Evolutionary conservation across 768 basidiomycete genomes (phyloP).

Genomic region (Phylloporus rhodoxanthus): DNA sequence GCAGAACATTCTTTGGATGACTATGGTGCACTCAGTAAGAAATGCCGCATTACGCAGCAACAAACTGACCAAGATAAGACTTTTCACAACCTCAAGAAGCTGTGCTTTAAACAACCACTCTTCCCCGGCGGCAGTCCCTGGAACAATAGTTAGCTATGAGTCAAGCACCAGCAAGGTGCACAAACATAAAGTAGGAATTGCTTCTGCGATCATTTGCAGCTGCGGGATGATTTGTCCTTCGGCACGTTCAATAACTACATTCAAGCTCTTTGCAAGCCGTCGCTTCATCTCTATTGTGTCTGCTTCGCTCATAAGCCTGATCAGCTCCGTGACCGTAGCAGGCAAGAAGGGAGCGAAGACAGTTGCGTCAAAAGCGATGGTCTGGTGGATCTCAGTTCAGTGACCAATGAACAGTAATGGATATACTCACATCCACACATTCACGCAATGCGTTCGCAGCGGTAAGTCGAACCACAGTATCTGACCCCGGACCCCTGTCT

Average conservation of each 20-base stretch:
- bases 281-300: conserved; percentile 75
- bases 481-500: conserved; percentile 64
- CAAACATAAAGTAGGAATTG: conserved; percentile 71
- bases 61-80: conserved; percentile 55
- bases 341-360: conserved; percentile 68
- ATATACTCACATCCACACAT: conserved; percentile 70
- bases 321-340: conserved; percentile 53
- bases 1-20: conserved; percentile 60
- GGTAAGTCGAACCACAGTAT: conserved; percentile 81
- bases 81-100: conserved; percentile 63
- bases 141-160: conserved; percentile 8
- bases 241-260: conserved; percentile 55
- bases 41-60: background rate
- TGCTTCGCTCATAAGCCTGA: conserved; percentile 65
- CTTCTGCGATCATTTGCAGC: conserved; percentile 51
- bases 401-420: background rate
- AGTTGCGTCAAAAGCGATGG: conserved; percentile 54
- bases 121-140: conserved; percentile 64
- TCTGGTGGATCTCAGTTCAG: conserved; percentile 36
- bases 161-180: conserved; percentile 4
- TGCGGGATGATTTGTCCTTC: conserved; percentile 61
- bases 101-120: conserved; percentile 70
- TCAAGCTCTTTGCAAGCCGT: conserved; percentile 63
- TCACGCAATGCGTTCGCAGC: conserved; percentile 75
- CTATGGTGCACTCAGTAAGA: conserved; percentile 33